phyloP scores from a whole-genome alignment of 2,329 filamentous ascomycete genomes.

The Penicillium frequentans region DNA sequence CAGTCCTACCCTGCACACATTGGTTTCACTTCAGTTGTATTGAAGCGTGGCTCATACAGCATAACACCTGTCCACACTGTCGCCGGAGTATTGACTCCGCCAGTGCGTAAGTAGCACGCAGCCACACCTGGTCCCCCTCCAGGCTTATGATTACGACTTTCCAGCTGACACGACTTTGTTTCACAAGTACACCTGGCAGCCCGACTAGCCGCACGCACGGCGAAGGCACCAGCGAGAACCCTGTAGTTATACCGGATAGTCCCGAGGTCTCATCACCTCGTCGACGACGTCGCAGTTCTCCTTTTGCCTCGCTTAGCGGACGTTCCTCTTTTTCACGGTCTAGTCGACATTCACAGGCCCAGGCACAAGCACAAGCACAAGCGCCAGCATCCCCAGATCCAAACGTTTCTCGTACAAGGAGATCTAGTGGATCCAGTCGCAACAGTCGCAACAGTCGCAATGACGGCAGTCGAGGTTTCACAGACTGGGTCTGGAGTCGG shows the following conservation, averaged over 20 bases:
- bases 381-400: slow-evolving; percentile 4
- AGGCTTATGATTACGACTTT: background rate
- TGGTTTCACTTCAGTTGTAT: slow-evolving; percentile 91
- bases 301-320: slow-evolving; percentile 11
- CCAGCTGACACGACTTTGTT: slow-evolving; percentile 7
- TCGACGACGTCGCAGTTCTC: slow-evolving; percentile 11
- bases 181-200: slow-evolving; percentile 12
- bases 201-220: background rate
- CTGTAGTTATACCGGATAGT: slow-evolving; percentile 15
- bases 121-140: background rate
- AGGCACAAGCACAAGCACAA: background rate
- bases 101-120: background rate
- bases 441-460: slow-evolving; percentile 17
- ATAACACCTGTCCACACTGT: slow-evolving; percentile 80
- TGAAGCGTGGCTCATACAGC: slow-evolving; percentile 78
- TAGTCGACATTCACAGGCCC: slow-evolving; percentile 2
- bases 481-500: slow-evolving; percentile 28
- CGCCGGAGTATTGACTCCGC: slow-evolving; percentile 38
- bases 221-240: slow-evolving; percentile 22
- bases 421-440: slow-evolving; percentile 8
- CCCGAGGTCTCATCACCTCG: slow-evolving; percentile 11
- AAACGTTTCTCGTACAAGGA: background rate
- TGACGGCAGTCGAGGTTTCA: slow-evolving; percentile 20
- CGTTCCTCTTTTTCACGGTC: slow-evolving; percentile 22
- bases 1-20: slow-evolving; percentile 81